Evolutionary conservation across 495 filamentous ascomycete genomes (phyloP).

Genomic region (Aspergillus mulundensis): DNA sequence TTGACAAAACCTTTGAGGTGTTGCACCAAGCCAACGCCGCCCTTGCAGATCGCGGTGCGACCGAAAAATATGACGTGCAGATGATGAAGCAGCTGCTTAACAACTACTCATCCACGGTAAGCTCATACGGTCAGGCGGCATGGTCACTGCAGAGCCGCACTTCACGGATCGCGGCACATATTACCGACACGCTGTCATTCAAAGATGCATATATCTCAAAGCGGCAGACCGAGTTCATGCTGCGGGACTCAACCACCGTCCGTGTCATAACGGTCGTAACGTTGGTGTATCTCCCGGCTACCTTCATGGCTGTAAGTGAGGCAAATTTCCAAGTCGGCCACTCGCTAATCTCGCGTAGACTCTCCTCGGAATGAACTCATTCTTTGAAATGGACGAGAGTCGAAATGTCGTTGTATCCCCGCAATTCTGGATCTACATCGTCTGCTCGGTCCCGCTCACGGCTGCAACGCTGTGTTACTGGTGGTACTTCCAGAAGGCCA

Average conservation of each 20-base stretch:
- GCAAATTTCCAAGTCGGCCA: not conserved
- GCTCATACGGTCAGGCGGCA: conserved; percentile 26
- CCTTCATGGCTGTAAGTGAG: conserved; percentile 42
- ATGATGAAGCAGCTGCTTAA: conserved; percentile 13
- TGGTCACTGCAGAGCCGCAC: conserved; percentile 29
- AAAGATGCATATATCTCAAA: conserved; percentile 34
- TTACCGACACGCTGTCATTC: conserved; percentile 35
- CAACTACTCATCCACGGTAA: conserved; percentile 13
- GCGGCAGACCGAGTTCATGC: conserved; percentile 35
- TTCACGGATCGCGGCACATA: conserved; percentile 27
- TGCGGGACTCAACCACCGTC: conserved; percentile 31
- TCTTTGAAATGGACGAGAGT: conserved; percentile 29
- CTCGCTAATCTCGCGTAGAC: conserved; percentile 16
- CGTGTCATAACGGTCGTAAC: conserved; percentile 40
- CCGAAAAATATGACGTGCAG: not conserved
- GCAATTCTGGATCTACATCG: conserved; percentile 38
- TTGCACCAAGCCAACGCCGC: conserved; percentile 10
- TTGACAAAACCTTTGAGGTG: conserved; percentile 7
- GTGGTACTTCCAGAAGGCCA: conserved; percentile 15
- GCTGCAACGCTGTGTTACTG: conserved; percentile 25
- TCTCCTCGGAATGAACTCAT: conserved; percentile 36
- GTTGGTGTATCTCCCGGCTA: conserved; percentile 40
- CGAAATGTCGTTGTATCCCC: conserved; percentile 21
- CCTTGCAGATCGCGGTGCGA: not conserved
- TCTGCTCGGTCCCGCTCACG: conserved; percentile 25